phyloP scores from a whole-genome alignment of 2,329 filamentous ascomycete genomes.

The Cordyceps farinosa region DNA sequence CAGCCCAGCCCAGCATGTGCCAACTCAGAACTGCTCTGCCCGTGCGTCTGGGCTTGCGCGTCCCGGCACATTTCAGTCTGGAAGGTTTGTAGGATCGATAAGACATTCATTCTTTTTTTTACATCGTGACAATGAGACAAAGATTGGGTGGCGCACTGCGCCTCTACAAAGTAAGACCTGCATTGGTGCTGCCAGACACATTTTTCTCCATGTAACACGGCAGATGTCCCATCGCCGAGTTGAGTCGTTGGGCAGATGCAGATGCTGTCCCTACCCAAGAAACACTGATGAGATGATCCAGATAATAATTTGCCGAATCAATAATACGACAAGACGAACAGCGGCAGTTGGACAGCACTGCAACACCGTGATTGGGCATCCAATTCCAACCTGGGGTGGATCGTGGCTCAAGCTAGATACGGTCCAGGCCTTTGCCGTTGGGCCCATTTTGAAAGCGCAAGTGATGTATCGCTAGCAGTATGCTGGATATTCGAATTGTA shows the following conservation, averaged over 20 bases:
- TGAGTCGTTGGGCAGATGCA: no score
- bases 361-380: background rate
- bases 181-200: background rate
- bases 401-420: background rate
- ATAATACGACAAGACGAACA: background rate
- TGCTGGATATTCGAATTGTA: no score
- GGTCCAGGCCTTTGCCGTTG: background rate
- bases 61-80: no score
- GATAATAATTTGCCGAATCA: background rate
- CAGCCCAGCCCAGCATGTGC: no score
- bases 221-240: background rate
- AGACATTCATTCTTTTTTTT: no score
- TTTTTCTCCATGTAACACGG: background rate
- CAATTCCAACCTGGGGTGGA: background rate
- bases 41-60: no score
- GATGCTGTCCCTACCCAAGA: no score
- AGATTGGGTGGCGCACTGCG: no score
- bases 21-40: no score
- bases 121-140: no score
- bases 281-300: no score
- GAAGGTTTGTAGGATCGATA: no score
- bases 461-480: background rate
- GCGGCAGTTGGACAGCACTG: background rate
- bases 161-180: background rate
- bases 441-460: background rate